Percentiles rank a stretch among this genome's conserved stretches.
Conservation (phyloP, 441 rosid species). For the Theobroma grandiflorum region DNA sequence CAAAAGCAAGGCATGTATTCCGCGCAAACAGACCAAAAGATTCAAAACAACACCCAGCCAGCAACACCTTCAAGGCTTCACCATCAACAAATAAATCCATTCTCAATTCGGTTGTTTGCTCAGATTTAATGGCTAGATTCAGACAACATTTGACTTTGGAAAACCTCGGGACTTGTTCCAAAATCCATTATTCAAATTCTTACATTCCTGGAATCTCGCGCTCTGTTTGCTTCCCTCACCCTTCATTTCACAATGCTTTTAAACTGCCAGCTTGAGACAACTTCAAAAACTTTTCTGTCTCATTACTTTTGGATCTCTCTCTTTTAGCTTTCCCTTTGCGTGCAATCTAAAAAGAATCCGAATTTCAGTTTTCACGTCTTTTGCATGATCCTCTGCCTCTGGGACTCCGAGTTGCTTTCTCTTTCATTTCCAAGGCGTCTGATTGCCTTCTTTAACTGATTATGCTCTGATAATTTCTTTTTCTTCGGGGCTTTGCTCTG, state of each 20-base stretch:
- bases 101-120: background rate
- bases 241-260: conserved; percentile 20
- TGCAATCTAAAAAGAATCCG: conserved; percentile 48
- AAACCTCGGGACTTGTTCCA: conserved; percentile 38
- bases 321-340: conserved; percentile 60
- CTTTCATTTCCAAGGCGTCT: conserved; percentile 12
- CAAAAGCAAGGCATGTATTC: conserved; percentile 15
- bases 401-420: background rate
- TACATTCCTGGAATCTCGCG: conserved; percentile 38
- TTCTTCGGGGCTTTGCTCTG: background rate
- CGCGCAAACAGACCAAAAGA: conserved; percentile 12
- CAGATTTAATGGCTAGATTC: background rate
- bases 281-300: conserved; percentile 13
- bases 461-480: background rate
- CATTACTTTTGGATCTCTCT: conserved; percentile 16
- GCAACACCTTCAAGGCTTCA: background rate
- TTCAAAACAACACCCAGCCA: background rate
- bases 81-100: background rate
- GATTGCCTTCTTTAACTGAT: background rate
- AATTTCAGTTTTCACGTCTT: conserved; percentile 30
- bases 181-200: conserved; percentile 24
- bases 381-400: conserved; percentile 25
- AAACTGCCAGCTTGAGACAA: background rate
- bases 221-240: conserved; percentile 17
- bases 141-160: conserved; percentile 42